These are phyloP conservation scores for Phaeomoniella chlamydospora DNA, from an alignment of 2,329 filamentous ascomycete genomes.

Conservation along the genomic window DNA sequence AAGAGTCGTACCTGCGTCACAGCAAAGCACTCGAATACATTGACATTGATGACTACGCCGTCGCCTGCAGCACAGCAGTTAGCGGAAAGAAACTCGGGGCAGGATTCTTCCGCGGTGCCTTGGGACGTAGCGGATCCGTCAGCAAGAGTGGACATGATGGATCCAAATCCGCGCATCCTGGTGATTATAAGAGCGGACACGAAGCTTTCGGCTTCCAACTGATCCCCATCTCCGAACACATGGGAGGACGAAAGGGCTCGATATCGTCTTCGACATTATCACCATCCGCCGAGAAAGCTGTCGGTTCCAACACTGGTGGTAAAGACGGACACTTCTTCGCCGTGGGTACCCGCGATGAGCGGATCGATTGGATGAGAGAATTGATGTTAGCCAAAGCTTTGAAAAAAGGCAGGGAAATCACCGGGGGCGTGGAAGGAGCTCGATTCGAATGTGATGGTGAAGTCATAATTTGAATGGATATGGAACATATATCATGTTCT, in stretches of 20 bases:
- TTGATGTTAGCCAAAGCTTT: constrained; percentile 30
- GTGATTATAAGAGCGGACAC: constrained; percentile 12
- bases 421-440: constrained; percentile 11
- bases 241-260: background rate
- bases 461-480: constrained; percentile 11
- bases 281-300: background rate
- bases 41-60: constrained; percentile 24
- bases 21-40: constrained; percentile 17
- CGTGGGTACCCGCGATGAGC: constrained; percentile 70
- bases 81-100: constrained; percentile 63
- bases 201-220: constrained; percentile 26
- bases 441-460: constrained; percentile 16
- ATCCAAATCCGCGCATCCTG: background rate
- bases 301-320: no score
- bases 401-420: constrained; percentile 14
- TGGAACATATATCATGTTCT: no score
- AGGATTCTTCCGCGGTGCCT: constrained; percentile 44
- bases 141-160: background rate
- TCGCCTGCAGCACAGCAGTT: constrained; percentile 20
- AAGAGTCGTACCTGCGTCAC: constrained; percentile 12
- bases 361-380: constrained; percentile 69
- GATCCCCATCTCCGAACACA: constrained; percentile 14
- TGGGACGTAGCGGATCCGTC: constrained; percentile 21
- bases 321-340: constrained; percentile 70
- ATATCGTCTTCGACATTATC: background rate